Evolutionary conservation across 352 stramenopile genomes (phyloP), one percentile per base, ranked within the genome.

Genomic region (Thalassiosira hispida): DNA sequence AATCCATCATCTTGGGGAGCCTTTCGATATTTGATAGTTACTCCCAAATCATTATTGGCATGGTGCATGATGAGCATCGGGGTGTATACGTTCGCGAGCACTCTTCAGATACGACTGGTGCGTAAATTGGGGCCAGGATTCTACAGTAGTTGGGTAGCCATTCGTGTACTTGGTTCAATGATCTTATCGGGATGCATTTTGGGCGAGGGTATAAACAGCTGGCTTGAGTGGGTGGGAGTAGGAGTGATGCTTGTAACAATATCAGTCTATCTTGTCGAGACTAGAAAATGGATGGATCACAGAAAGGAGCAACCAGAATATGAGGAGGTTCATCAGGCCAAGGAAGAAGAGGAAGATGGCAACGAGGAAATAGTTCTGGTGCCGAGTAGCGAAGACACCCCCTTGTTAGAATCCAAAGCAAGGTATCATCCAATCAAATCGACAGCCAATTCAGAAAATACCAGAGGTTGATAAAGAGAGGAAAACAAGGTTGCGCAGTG

Each of bases 181-280:
- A 7, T 66, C 2, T 44, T 80, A 6, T 80, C 61, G 11, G 20
- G 22, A 20, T 6, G 49, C 2, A 40, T 73, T 31, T 74, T 75
- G 35, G 40, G 53, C 2, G 52, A 80, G 27, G 27, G 49, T 23
- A 38, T 74, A 4, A 60, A 55, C 1, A 25, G 38, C 35, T 52
- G 18, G 38, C 16, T 74, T 14, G 71, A 74, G 35, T 66, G 31
- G 71, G 29, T 72, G 4, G 63, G 71, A 53, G 56, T 67, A 31
- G 29, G 12, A 14, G 27, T 80, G 4, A 65, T 80, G 22, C 42
- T 68, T 18, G 18, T 9, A 29, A 63, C 63, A 23, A 35, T 80
- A 16, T 75, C 61, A 1, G 33, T 80, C 20, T 73, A 80, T 44
- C n/a, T 78, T 14, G 59, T 70, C 20, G 44, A 59, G n/a, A 78